Evolutionary conservation across 345 rosid species (phyloP).

Genomic region (Euphorbia pulcherrima): DNA sequence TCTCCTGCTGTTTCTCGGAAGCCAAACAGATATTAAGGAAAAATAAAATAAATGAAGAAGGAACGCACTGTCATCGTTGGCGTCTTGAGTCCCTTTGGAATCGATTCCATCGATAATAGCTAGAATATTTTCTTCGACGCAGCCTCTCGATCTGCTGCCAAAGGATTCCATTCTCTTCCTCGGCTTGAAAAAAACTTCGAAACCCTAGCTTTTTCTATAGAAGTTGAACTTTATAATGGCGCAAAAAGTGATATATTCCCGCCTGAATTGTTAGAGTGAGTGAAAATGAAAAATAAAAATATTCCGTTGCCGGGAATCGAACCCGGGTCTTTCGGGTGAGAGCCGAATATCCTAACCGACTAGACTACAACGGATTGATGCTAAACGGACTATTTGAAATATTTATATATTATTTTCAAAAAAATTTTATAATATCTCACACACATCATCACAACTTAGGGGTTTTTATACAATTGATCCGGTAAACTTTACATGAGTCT

Average conservation of each 20-base stretch:
- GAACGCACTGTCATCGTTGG: slow-evolving; percentile 56
- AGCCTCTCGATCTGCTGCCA: slow-evolving; percentile 27
- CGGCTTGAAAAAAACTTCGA: background rate
- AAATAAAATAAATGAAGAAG: background rate
- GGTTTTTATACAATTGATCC: too few relatives aligned
- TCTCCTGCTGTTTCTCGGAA: slow-evolving; percentile 9
- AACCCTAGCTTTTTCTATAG: slow-evolving; percentile 3
- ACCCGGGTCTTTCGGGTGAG: slow-evolving; percentile 74
- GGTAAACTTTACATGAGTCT: too few relatives aligned
- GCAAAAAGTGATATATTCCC: slow-evolving; percentile 2
- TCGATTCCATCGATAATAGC: slow-evolving; percentile 64
- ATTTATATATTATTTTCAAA: too few relatives aligned
- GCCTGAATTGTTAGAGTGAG: background rate
- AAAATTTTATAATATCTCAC: too few relatives aligned
- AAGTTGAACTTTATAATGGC: background rate
- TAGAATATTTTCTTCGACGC: slow-evolving; percentile 63
- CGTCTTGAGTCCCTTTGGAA: slow-evolving; percentile 46
- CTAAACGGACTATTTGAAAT: too few relatives aligned
- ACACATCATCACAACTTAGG: too few relatives aligned
- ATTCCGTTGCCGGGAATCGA: slow-evolving; percentile 71
- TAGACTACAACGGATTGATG: slow-evolving; percentile 39
- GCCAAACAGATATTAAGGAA: slow-evolving; percentile 6
- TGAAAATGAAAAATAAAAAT: fast-evolving
- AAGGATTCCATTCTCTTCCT: slow-evolving; percentile 3
- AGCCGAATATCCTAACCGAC: slow-evolving; percentile 80